Percentiles rank a stretch among this genome's conserved stretches.
These are phyloP conservation scores for Articulospora tetracladia DNA, from an alignment of 495 filamentous ascomycete species.

Conservation along the genomic window DNA sequence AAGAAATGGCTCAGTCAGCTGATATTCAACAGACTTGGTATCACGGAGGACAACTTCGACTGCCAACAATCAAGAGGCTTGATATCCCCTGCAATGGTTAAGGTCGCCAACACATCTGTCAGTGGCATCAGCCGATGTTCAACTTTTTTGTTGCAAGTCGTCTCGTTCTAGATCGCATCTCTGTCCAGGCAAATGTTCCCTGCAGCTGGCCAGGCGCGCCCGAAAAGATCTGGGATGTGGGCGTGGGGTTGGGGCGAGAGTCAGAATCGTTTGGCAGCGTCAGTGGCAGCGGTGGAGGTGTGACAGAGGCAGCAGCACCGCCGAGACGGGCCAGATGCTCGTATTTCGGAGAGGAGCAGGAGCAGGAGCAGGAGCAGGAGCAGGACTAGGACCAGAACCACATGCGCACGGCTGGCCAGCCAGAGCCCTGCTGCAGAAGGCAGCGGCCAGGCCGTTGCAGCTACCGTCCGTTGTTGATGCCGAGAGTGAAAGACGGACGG, in stretches of 20 bases:
- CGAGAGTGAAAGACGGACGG: too few relatives aligned
- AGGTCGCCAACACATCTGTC: neutral
- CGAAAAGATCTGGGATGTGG: neutral
- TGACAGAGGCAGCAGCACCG: neutral
- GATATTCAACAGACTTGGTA: neutral
- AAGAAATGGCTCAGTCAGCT: neutral
- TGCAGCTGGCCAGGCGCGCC: neutral
- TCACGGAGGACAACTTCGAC: too few relatives aligned
- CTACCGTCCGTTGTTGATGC: too few relatives aligned
- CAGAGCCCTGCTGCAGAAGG: neutral
- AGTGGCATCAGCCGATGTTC: neutral
- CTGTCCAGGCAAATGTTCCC: neutral
- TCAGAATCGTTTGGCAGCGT: neutral
- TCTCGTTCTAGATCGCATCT: neutral
- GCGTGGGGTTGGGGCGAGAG: neutral
- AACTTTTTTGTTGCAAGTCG: neutral
- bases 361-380: too few relatives aligned
- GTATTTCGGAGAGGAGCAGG: neutral
- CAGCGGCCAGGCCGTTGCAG: too few relatives aligned
- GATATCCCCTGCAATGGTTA: neutral
- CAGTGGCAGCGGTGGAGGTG: neutral
- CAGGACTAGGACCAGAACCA: too few relatives aligned
- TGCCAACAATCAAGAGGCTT: too few relatives aligned
- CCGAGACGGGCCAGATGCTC: neutral
- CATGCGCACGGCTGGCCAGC: too few relatives aligned